Evolutionary conservation across 306 rosid species (phyloP).

Genomic region (Vachellia pachyceras): DNA sequence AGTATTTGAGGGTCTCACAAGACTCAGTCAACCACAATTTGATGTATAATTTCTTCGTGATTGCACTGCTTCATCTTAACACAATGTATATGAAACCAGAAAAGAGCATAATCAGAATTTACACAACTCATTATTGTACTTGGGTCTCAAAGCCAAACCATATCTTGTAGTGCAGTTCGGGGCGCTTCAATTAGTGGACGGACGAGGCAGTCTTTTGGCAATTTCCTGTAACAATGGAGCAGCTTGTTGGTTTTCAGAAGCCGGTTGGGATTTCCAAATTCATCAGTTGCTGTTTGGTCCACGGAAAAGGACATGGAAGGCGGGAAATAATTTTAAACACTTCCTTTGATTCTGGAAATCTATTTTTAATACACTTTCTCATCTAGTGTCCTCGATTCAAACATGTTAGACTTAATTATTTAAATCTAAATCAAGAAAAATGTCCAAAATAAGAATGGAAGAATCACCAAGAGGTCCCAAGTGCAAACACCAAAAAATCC

Average conservation of each 20-base stretch:
- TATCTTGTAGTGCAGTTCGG: slow-evolving; percentile 19
- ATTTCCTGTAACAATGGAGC: slow-evolving; percentile 46
- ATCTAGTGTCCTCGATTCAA: neutral
- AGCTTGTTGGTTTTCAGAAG: slow-evolving; percentile 28
- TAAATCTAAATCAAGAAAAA: neutral
- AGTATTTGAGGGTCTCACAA: slow-evolving; percentile 25
- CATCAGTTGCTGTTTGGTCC: neutral
- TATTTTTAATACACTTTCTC: neutral
- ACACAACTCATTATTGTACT: slow-evolving; percentile 36
- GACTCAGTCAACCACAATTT: slow-evolving; percentile 16
- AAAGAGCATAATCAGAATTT: slow-evolving; percentile 42
- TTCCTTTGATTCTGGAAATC: neutral
- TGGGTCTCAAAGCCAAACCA: slow-evolving; percentile 41
- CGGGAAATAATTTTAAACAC: neutral
- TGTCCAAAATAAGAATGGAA: too few species aligned
- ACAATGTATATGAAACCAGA: slow-evolving; percentile 2
- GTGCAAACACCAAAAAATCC: too few species aligned
- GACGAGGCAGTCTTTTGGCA: slow-evolving; percentile 62
- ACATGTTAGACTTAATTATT: neutral
- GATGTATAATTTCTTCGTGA: slow-evolving; percentile 27
- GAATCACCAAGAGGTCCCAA: too few species aligned
- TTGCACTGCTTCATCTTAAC: slow-evolving; percentile 26
- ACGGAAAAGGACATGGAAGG: neutral
- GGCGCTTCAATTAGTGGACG: slow-evolving; percentile 41
- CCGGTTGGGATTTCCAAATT: slow-evolving; percentile 7